These are phyloP conservation scores for Orbilia ellipsospora DNA, from an alignment of 2,329 filamentous ascomycete genomes.

Conservation along the genomic window DNA sequence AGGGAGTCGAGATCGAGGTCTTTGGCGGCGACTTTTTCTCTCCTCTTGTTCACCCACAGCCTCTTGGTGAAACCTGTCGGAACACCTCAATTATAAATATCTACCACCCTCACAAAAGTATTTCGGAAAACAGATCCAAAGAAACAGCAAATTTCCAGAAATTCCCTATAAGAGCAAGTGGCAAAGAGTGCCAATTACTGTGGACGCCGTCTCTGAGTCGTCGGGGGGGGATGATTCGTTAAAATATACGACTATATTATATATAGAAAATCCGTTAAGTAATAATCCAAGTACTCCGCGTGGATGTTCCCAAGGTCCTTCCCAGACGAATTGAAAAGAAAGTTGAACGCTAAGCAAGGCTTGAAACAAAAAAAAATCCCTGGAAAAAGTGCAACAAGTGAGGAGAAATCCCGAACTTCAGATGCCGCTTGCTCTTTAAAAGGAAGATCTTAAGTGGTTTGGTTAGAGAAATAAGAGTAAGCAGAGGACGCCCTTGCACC, in stretches of 20 bases:
- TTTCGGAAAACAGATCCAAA: too few relatives aligned
- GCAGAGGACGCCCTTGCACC: background rate
- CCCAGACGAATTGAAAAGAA: background rate
- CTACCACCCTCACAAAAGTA: too few relatives aligned
- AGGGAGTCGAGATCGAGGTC: too few relatives aligned
- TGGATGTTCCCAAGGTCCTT: background rate
- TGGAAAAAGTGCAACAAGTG: background rate
- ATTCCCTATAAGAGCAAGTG: too few relatives aligned
- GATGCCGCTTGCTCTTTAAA: background rate
- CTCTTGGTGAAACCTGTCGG: too few relatives aligned
- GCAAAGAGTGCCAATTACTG: too few relatives aligned
- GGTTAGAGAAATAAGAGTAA: slow-evolving; percentile 5
- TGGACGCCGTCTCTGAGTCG: too few relatives aligned
- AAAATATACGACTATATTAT: slow-evolving; percentile 5
- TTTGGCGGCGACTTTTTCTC: too few relatives aligned
- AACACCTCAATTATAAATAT: too few relatives aligned
- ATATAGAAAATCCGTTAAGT: slow-evolving; percentile 18
- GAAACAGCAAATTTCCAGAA: too few relatives aligned
- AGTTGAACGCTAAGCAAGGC: slow-evolving; percentile 21
- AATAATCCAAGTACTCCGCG: slow-evolving; percentile 4
- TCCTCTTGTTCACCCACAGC: too few relatives aligned
- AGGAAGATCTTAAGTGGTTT: background rate
- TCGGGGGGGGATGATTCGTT: too few relatives aligned
- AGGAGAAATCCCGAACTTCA: background rate
- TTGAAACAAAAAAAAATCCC: background rate